Base-by-base conservation (phyloP, 257 asterid genomes). In the Cynanchum wilfordii region DNA sequence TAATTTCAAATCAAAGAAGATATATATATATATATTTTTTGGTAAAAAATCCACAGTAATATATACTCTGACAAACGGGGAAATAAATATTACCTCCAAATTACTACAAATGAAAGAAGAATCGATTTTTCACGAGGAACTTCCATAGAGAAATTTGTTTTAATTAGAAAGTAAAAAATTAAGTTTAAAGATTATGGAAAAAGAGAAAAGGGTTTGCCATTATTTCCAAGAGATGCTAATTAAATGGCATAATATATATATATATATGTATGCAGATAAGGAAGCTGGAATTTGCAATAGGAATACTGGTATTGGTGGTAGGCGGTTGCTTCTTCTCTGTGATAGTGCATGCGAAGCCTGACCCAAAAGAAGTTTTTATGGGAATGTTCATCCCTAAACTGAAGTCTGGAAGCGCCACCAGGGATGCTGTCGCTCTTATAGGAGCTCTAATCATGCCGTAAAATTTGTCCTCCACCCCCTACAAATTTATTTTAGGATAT, bases 361-460 rank as follows among this genome's bases (percentile, higher is more conserved):
- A 78, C 0, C 33, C 89, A 20, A 75, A 82, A 3, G 90, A 93
- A 81, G 89, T 91, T 62, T 25, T 92, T 13, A 68, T 66, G 11
- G 98, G 96, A 56, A 84, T 91, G 75, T 91, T 93, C 77, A 82
- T 91, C 80, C 97, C 98, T 56, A 88, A 84, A 82, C 85, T 91
- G 69, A 79, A 84, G 72, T 88, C 90, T 67, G 84, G 79, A 77
- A 96, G 96, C 38, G 93, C 96, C 75, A 88, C 94, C 19, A 85
- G 84, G 78, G 90, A 89, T 42, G 96, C 96, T 11, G 89, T 93
- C 82, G 90, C 96, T 25, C 96, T 93, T 45, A 89, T 93, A 70
- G 98, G 97, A 62, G 96, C 97, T 76, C 85, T 93, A 87, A 96
- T 93, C 80, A 93, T 93, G 97, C 97, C 97, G 98, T 93, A 86